Evolutionary conservation across 306 rosid genomes (phyloP), one percentile per base, ranked within the genome.

Genomic region (Oxytropis ochrocephala): DNA sequence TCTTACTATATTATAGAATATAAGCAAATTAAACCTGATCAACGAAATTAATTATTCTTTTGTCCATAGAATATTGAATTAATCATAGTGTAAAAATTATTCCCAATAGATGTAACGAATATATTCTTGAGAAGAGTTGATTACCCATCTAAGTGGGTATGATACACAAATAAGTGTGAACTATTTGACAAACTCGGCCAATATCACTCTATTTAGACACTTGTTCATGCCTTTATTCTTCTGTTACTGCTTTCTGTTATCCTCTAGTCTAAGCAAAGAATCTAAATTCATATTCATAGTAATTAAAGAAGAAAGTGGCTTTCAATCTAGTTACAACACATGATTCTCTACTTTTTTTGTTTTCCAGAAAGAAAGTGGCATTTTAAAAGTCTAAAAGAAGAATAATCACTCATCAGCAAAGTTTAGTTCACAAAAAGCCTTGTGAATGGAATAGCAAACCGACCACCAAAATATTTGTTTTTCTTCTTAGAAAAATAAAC

Each of bases 261-360:
- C 64, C 51, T 49, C 67, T 8, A 21, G 47, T 16, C 68, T 46
- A 86, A 79, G 82, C 10, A 67, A 81, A 74, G 91, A 61, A 79
- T 76, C 81, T 42, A 44, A 70, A 46, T 65, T 49, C 8, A 58
- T 7, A 46, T 65, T 49, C 8, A 58, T 7, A 64, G 43, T 47
- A 48, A 38, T 11, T 36, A 55, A 64, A 29, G 11, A 48, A 64
- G 19, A 75, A 30, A n/a, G n/a, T 56, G 75, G 5, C 53, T 70
- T 51, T 62, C 52, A 35, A 33, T 69, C 39, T 27, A 63, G 18
- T 44, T 19, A 27, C 32, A 35, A 54, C 72, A 54, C 72, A 38
- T 64, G 54, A 6, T 70, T 52, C 76, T 43, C 39, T 55, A 39
- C 67, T 42, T 73, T 46, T 46, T 50, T 30, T 10, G 19, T 61